These are phyloP conservation scores for Aureobasidium sp. DNA, from an alignment of 2,329 filamentous ascomycete genomes.

Conservation along the genomic window DNA sequence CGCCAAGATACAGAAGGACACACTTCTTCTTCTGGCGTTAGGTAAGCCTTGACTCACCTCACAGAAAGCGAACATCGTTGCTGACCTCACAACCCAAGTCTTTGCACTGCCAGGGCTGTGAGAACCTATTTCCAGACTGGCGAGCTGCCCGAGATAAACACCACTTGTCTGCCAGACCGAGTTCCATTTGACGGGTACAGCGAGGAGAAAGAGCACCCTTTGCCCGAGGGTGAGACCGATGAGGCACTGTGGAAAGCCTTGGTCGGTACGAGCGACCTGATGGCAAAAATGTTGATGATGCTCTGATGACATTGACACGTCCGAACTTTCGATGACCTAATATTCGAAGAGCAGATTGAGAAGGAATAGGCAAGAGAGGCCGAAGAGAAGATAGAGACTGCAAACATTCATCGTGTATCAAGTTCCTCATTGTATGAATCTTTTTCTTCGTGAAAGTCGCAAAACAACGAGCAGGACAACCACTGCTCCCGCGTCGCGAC, in stretches of 20 bases:
- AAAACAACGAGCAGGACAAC: neutral
- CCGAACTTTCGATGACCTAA: neutral
- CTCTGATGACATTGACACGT: neutral
- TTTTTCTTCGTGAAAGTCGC: neutral
- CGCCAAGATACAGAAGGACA: slow-evolving; percentile 36
- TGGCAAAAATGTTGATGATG: neutral
- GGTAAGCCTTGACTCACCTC: neutral
- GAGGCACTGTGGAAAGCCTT: slow-evolving; percentile 20
- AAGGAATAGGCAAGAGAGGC: neutral
- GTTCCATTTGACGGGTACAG: slow-evolving; percentile 20
- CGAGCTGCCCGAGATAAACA: slow-evolving; percentile 29
- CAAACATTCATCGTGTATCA: neutral
- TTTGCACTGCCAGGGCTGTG: slow-evolving; percentile 32
- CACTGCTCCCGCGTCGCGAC: neutral
- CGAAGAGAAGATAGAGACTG: neutral
- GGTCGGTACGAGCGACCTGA: neutral
- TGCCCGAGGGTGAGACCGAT: slow-evolving; percentile 20
- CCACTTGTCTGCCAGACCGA: slow-evolving; percentile 31
- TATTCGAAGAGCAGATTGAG: neutral
- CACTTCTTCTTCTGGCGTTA: slow-evolving; percentile 24
- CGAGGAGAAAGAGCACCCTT: slow-evolving; percentile 13
- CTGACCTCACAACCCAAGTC: slow-evolving; percentile 21
- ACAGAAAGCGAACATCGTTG: neutral
- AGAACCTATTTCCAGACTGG: slow-evolving; percentile 39
- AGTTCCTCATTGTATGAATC: neutral